A percentile compares a stretch with the other conserved stretches of the same genome.
Evolutionary conservation across 116 monocot species (phyloP).

Genomic region (Iris pallida): DNA sequence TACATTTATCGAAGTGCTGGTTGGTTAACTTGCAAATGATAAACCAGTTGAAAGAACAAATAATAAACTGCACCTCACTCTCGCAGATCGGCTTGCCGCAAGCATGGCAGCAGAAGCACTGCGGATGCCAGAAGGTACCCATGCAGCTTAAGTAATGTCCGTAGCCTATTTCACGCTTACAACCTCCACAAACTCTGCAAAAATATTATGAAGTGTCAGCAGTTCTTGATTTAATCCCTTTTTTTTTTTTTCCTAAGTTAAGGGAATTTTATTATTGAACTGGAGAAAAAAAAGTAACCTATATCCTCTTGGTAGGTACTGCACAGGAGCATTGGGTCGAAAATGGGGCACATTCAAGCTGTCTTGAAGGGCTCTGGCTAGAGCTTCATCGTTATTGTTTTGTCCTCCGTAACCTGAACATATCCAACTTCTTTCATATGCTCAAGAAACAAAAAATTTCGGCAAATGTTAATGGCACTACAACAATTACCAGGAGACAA

Average conservation of each 20-base stretch:
- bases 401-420: constrained; percentile 31
- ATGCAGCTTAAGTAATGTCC: constrained; percentile 91
- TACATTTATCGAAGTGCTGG: no score
- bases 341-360: constrained; percentile 39
- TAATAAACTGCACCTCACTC: constrained; percentile 45
- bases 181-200: constrained; percentile 68
- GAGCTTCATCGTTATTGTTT: constrained; percentile 55
- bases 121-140: constrained; percentile 90
- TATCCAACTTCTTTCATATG: neutral
- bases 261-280: neutral
- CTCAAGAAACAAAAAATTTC: neutral
- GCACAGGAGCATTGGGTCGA: constrained; percentile 35
- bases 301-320: constrained; percentile 54
- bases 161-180: constrained; percentile 73
- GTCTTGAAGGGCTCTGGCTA: constrained; percentile 57
- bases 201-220: neutral
- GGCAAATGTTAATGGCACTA: no score
- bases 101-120: constrained; percentile 67
- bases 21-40: no score
- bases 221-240: neutral
- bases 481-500: no score
- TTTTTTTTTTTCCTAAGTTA: no score
- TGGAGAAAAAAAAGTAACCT: constrained; percentile 29
- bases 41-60: neutral
- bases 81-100: constrained; percentile 64